Evolutionary conservation across 768 basidiomycete genomes (phyloP), one percentile per base, ranked within the genome.

Genomic region (Pleurotus salmoneostramineus): DNA sequence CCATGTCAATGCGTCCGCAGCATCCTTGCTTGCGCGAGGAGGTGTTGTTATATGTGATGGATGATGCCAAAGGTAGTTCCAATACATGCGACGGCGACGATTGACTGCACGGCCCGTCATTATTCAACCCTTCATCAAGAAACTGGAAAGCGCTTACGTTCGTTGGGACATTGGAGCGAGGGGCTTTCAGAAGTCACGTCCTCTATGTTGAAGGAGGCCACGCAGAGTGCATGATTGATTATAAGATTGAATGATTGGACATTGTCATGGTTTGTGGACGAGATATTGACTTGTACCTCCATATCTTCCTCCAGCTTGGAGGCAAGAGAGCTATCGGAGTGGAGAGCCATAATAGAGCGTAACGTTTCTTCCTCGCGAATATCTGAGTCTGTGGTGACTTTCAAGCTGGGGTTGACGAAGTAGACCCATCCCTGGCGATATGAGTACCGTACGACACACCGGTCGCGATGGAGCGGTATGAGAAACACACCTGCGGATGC

Each of bases 1-100:
- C 75, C 79, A 82, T 12, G 78, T 74, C 50, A 83, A 62, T 17
- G 80, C 76, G 59, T 84, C 82, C 14, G 70, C 68, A 3, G 80
- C 80, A 57, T 83, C 80, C 17, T 68, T 59, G 35, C 77, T 61
- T 0, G 79, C 81, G 21, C 71, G 69, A n/a, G 63, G 51, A 14
- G 79, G 78, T 33, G 75, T 72, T 14, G 71, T 62, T 0, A 74
- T 65, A 62, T 83, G 82, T 4, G 71, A 68, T 4, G 82, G 80
- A 63, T 83, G 80, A 27, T 74, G 73, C 68, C 73, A 75, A 8
- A 84, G 60, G 56, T 74, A 81, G 56, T 77, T 81, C 81, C 80
- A 83, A 62, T 83, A 83, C 14, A 79, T 67, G 4, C 78, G 72
- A 50, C 79, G 74, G 7, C 69, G 69, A 54, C 79, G 76, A 50